Conservation (phyloP, 108 stramenopile species). For the Nitzschia inconspicua region DNA sequence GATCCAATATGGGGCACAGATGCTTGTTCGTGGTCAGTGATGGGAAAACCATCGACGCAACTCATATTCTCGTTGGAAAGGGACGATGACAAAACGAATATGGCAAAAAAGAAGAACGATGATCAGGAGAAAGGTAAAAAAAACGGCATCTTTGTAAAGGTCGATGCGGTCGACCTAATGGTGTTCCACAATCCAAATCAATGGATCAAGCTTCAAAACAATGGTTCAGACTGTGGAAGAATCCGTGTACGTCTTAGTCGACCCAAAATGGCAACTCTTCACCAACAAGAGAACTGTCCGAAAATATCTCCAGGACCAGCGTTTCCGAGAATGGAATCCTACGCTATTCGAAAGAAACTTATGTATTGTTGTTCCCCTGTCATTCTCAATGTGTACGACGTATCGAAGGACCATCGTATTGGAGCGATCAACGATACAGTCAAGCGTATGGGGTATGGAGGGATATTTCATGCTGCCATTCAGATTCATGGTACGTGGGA, state of each 20-base stretch:
- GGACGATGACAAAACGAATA: no score
- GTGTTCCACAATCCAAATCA: background rate
- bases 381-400: slow-evolving; percentile 18
- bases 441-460: slow-evolving; percentile 12
- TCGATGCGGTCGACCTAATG: background rate
- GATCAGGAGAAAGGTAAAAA: background rate
- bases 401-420: slow-evolving; percentile 7
- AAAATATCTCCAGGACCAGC: background rate
- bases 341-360: slow-evolving; percentile 2
- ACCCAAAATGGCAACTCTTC: background rate
- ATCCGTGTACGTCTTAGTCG: slow-evolving; percentile 1
- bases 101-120: background rate
- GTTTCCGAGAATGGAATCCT: background rate
- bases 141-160: background rate
- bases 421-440: slow-evolving; percentile 2
- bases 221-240: background rate
- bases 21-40: background rate
- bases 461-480: slow-evolving; percentile 19
- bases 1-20: slow-evolving; percentile 8
- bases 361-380: slow-evolving; percentile 16
- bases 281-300: slow-evolving; percentile 1
- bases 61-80: background rate
- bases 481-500: slow-evolving; percentile 25
- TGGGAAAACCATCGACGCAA: background rate
- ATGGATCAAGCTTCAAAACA: background rate